Base-by-base conservation (phyloP, 345 rosid species). In the Acer negundo region DNA sequence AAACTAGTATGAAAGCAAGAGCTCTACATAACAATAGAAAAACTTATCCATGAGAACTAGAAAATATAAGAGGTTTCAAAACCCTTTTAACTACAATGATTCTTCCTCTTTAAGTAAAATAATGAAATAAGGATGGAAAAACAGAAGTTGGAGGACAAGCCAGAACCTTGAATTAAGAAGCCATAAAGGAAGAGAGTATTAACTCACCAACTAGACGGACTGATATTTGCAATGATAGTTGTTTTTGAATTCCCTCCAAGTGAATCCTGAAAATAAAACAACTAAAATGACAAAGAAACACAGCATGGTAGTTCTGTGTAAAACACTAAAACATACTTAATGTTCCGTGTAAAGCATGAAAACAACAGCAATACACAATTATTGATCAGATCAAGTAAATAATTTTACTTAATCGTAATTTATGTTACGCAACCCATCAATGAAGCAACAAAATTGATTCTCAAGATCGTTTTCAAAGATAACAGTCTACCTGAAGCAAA, bases 181-280 rank as follows among this genome's bases (percentile, higher is more conserved):
- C 55, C 47, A 62, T 23, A 35, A 53, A 16, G 35, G 26, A 38
- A 23, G 47, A 62, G 71, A 79, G 17, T 17, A 55, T 76, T 58
- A 69, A 82, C 88, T 84, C 65, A 97, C 99, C 99, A 86, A 82
- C 75, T 87, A 78, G 99, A 89, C 74, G 99, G 99, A 77, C 96
- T 97, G 51, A 97, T 90, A 77, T 97, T 97, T 70, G 99, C 97
- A 80, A 97, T 93, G 72, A 97, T 97, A n/a, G 80, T 94, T 47
- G 99, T 97, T 82, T 97, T 97, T 72, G 98, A 85, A 79, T 97
- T 97, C 68, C 99, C 99, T 82, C 99, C 99, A 17, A 97, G 88
- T 67, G 99, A 97, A 84, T 97, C 98, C 99, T 97, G 89, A 62
- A 76, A 85, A 61, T 4, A 47, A 53, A 68, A 62, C 24, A 44